A percentile compares a stretch with the other conserved stretches of the same genome.
Evolutionary conservation across 1,139 yeast genomes (phyloP).

Genomic region (Arxiozyma telluris): DNA sequence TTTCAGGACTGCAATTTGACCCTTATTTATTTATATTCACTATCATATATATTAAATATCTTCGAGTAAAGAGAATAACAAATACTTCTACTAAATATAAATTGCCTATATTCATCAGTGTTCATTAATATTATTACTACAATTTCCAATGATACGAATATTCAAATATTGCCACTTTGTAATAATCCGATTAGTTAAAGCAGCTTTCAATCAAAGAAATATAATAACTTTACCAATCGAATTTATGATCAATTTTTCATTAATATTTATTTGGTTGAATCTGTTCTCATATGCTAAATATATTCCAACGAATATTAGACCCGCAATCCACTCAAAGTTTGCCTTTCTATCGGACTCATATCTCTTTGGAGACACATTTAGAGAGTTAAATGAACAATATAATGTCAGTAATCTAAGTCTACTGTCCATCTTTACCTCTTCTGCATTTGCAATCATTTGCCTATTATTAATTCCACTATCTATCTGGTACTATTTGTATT

Average conservation of each 20-base stretch:
- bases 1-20: no score
- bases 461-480: slow-evolving; percentile 18
- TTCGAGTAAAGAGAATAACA: neutral
- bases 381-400: slow-evolving; percentile 19
- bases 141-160: neutral
- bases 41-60: neutral
- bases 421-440: slow-evolving; percentile 12
- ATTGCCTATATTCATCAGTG: neutral
- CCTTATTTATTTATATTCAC: neutral
- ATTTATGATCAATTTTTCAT: slow-evolving; percentile 44
- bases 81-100: neutral
- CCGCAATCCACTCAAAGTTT: slow-evolving; percentile 37
- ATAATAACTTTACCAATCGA: slow-evolving; percentile 35
- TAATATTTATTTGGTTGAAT: slow-evolving; percentile 48
- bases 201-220: slow-evolving; percentile 34
- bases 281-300: slow-evolving; percentile 54
- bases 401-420: neutral
- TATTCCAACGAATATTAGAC: slow-evolving; percentile 50
- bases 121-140: no score
- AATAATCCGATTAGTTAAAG: neutral
- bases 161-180: neutral
- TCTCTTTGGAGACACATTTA: slow-evolving; percentile 28
- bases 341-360: slow-evolving; percentile 24
- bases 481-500: slow-evolving; percentile 23
- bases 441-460: slow-evolving; percentile 10